These are phyloP conservation scores for Cercophora scortea DNA, from an alignment of 495 filamentous ascomycete genomes.

Conservation along the genomic window DNA sequence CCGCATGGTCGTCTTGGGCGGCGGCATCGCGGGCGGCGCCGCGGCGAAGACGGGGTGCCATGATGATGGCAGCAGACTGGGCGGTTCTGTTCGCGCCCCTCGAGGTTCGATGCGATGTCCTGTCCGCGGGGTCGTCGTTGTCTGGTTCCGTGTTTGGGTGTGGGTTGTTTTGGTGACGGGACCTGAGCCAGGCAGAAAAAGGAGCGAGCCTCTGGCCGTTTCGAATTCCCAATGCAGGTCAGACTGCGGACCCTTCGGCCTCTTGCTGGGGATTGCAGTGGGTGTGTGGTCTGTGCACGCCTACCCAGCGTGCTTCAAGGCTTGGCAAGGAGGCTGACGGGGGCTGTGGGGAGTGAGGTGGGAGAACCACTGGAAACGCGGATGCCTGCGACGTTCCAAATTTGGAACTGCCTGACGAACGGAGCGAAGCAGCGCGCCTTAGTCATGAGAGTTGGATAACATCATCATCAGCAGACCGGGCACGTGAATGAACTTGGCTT, in stretches of 20 bases:
- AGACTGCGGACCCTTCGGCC: conserved; percentile 20
- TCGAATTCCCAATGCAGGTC: conserved; percentile 13
- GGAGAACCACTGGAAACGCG: neutral
- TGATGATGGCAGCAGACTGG: conserved; percentile 5
- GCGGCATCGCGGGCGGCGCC: conserved; percentile 17
- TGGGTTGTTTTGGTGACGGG: conserved; percentile 1
- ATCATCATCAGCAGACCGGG: no score
- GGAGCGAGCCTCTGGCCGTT: conserved; percentile 9
- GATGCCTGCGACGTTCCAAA: neutral
- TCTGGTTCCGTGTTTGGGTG: neutral
- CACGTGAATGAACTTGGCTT: no score
- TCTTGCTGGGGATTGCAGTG: neutral
- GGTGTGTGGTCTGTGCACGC: conserved; percentile 17
- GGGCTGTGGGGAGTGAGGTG: conserved; percentile 1
- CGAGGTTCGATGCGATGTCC: neutral
- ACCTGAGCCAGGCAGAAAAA: conserved; percentile 5
- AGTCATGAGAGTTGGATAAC: no score
- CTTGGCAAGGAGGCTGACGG: conserved; percentile 23
- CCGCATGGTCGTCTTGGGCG: conserved; percentile 12
- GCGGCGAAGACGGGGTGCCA: conserved; percentile 25
- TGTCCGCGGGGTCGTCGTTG: neutral
- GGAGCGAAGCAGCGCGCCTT: no score
- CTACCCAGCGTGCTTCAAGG: neutral
- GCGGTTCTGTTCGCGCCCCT: neutral
- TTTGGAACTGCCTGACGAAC: no score